Evolutionary conservation across 129 eudicot species (phyloP).

Genomic region (Chrysanthemum makinoi): DNA sequence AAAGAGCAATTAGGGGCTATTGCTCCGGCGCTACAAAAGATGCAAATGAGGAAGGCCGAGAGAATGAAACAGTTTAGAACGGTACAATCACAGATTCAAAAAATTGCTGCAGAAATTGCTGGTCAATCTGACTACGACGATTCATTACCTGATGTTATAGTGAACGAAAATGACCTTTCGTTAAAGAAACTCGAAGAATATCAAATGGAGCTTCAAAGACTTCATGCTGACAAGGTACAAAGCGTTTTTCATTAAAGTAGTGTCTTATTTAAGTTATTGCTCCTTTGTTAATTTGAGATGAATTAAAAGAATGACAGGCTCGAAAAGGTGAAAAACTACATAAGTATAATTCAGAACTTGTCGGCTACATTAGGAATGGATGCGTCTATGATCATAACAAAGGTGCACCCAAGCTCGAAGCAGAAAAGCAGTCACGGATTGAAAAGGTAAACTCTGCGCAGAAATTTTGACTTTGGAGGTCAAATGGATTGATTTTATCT

Average conservation of each 20-base stretch:
- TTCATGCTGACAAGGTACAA: conserved; percentile 79
- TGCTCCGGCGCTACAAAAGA: conserved; percentile 71
- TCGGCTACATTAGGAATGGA: conserved; percentile 81
- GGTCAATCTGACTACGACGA: conserved; percentile 71
- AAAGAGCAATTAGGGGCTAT: conserved; percentile 76
- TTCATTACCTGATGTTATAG: conserved; percentile 38
- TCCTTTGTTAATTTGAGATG: too few relatives aligned
- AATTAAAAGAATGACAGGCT: conserved; percentile 81
- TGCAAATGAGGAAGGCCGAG: conserved; percentile 73
- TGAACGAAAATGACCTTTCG: conserved; percentile 82
- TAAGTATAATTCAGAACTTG: conserved; percentile 53
- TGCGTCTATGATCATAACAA: conserved; percentile 77
- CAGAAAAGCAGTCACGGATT: conserved; percentile 67
- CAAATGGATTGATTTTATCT: not conserved
- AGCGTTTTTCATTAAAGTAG: too few relatives aligned
- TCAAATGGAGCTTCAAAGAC: conserved; percentile 79
- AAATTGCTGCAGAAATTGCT: conserved; percentile 74
- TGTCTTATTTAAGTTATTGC: too few relatives aligned
- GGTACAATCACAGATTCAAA: conserved; percentile 72
- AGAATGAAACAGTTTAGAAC: conserved; percentile 73
- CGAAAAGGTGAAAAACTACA: conserved; percentile 62
- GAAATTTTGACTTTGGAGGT: conserved; percentile 5
- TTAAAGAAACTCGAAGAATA: conserved; percentile 82
- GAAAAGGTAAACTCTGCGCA: conserved; percentile 48
- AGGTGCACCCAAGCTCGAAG: conserved; percentile 92